phyloP scores from a whole-genome alignment of 1,139 yeast genomes.

The Saccharomycopsis phalli region DNA sequence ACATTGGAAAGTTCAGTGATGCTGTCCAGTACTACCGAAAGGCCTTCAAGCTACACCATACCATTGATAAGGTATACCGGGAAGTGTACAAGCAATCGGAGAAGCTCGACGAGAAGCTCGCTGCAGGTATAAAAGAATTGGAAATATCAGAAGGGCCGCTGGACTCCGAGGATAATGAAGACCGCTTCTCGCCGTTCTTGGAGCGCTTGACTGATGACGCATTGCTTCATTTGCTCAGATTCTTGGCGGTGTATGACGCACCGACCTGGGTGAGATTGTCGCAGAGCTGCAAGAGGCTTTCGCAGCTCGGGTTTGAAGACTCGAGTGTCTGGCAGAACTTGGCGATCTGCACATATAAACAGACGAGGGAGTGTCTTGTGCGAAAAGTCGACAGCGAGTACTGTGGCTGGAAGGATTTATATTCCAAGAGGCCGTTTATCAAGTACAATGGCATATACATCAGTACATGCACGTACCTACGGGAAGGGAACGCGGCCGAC shows the following conservation, averaged over 20 bases:
- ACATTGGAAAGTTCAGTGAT: slow-evolving; percentile 67
- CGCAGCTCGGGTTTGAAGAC: slow-evolving; percentile 15
- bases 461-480: slow-evolving; percentile 72
- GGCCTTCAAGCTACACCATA: slow-evolving; percentile 59
- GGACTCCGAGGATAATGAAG: slow-evolving; percentile 28
- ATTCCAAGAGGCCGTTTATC: slow-evolving; percentile 50
- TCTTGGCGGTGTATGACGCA: slow-evolving; percentile 43
- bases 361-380: slow-evolving; percentile 13
- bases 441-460: slow-evolving; percentile 81
- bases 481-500: slow-evolving; percentile 53
- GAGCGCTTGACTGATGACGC: slow-evolving; percentile 58
- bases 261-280: slow-evolving; percentile 63
- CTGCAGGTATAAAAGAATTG: slow-evolving; percentile 22
- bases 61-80: slow-evolving; percentile 61
- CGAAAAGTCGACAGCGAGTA: slow-evolving; percentile 21
- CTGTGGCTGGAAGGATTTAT: slow-evolving; percentile 28
- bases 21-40: slow-evolving; percentile 67
- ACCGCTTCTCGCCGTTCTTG: slow-evolving; percentile 37
- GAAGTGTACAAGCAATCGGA: slow-evolving; percentile 29
- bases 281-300: slow-evolving; percentile 41
- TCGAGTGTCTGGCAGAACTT: slow-evolving; percentile 15
- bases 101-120: slow-evolving; percentile 25
- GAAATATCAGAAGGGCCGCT: slow-evolving; percentile 29
- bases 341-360: slow-evolving; percentile 2
- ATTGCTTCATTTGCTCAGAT: slow-evolving; percentile 44